Base-by-base conservation (phyloP, 495 filamentous ascomycete species). In the Platismatia glauca region DNA sequence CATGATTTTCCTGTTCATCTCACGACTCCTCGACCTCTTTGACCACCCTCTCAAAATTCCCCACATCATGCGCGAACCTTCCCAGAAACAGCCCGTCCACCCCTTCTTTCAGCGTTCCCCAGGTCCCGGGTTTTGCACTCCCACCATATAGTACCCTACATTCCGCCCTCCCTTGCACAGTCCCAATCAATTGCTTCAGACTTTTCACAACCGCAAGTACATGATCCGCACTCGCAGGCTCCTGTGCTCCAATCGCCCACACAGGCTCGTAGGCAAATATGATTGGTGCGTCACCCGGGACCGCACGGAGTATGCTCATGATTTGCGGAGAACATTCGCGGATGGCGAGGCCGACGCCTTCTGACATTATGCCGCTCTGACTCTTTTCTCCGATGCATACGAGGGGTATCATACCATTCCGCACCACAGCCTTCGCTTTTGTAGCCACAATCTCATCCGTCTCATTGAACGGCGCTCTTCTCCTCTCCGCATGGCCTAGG, bases 211-310 rank as follows among this genome's bases (percentile, higher is more conserved):
- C 89, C 39, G 76, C 79, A 6, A 81, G 77, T 6, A 95, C 89
- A 73, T 94, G 85, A 61, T 87, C 84, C 34, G 82, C 79, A 12
- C 76, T 75, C 5, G 90, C 90, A n/a, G 90, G 89, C 66, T 84
- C 77, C 0, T 76, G 74, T 34, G 88, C 81, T 4, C 90, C 90
- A 73, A 95, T 95, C 0, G 89, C 90, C 90, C 90, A 95, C 1
- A 93, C 88, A 15, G 90, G 90, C 76, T 95, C 90, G 71, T 95
- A 95, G 5, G 89, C 90, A 44, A 94, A 79, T 18, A 92, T 84
- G 24, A 93, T 81, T n/a, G 90, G 83, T 2, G 80, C 80, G 13
- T 83, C 76, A 4, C 69, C 73, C 0, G 81, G 78, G 29, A 91
- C 73, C 0, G 77, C 81, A 18, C 73, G 73, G 22, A 94, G 68